phyloP scores from a whole-genome alignment of 305 asterid species.

The Ajuga reptans region DNA sequence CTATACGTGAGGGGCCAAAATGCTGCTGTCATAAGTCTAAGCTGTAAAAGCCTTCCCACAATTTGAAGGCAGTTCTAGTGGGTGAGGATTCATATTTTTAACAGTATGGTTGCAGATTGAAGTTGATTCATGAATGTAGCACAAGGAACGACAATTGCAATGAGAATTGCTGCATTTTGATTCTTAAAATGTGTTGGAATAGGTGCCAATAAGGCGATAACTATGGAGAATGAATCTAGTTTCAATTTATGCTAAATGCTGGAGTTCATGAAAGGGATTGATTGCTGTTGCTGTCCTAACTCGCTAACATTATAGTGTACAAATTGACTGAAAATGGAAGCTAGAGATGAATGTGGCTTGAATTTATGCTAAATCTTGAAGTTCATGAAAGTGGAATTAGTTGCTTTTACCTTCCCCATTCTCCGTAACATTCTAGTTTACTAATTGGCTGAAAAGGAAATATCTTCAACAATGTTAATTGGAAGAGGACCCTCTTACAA shows the following conservation, averaged over 20 bases:
- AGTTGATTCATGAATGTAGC: conserved; percentile 2
- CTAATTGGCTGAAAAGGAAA: not conserved
- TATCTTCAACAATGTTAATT: not conserved
- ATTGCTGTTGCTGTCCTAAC: not conserved
- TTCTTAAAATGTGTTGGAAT: not conserved
- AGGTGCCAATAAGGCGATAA: not conserved
- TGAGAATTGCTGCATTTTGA: not conserved
- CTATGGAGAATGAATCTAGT: not conserved
- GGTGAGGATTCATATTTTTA: not conserved
- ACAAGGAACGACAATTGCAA: not conserved
- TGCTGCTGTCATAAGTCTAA: not conserved
- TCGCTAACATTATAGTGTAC: not conserved
- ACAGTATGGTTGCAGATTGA: not conserved
- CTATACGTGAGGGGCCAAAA: not conserved
- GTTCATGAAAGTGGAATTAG: not conserved
- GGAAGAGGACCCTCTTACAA: not conserved
- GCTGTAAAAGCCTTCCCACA: not conserved
- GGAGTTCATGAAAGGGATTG: not conserved
- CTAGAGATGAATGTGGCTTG: conserved; percentile 2
- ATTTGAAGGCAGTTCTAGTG: not conserved
- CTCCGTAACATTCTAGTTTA: not conserved
- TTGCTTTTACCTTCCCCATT: not conserved
- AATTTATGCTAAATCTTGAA: not conserved
- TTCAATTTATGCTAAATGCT: not conserved
- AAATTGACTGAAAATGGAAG: not conserved